These are phyloP conservation scores for Phialophora chinensis DNA, from an alignment of 2,329 filamentous ascomycete species.

Conservation along the genomic window DNA sequence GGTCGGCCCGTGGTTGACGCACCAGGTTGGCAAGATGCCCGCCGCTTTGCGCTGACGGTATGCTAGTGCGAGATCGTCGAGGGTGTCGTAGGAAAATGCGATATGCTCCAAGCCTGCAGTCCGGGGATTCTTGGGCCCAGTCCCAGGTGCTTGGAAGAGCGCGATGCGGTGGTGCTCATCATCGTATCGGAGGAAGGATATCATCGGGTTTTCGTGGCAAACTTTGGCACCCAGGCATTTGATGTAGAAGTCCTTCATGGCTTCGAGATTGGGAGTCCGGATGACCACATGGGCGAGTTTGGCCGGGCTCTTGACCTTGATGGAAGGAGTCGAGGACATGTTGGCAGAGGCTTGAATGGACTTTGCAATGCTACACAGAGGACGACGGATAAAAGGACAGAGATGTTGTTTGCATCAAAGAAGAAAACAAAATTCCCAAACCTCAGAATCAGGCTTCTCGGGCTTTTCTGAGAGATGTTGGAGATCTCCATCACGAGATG, in stretches of 20 bases:
- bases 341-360: no score
- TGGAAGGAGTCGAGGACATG: no score
- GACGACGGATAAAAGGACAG: no score
- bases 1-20: constrained; percentile 56
- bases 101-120: constrained; percentile 51
- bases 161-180: constrained; percentile 51
- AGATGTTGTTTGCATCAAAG: no score
- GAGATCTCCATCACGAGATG: no score
- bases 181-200: constrained; percentile 26
- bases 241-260: background rate
- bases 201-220: background rate
- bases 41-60: constrained; percentile 44
- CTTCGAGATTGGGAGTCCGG: background rate
- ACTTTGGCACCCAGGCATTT: background rate
- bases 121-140: constrained; percentile 34
- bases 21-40: constrained; percentile 48
- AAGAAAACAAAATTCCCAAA: no score
- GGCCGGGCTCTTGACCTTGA: background rate
- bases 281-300: background rate
- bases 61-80: constrained; percentile 46
- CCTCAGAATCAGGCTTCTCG: no score
- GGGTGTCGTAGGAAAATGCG: constrained; percentile 49
- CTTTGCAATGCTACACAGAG: no score
- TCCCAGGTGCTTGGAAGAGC: constrained; percentile 43
- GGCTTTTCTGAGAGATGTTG: no score